Conservation (phyloP, 2,329 filamentous ascomycete species). For the Ophiostoma sp. region DNA sequence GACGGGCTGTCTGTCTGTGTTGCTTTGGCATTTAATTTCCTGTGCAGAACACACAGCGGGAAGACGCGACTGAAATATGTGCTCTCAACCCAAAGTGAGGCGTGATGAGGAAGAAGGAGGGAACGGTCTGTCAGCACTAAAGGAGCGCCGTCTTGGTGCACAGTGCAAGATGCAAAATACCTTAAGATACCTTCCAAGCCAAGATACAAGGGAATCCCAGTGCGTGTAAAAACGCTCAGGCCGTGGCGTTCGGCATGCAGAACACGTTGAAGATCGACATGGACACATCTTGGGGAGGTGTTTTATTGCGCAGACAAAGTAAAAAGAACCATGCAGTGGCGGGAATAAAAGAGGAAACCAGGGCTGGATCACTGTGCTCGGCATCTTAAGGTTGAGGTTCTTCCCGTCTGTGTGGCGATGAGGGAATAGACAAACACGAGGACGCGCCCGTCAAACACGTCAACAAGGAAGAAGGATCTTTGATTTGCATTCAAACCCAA, state of each 20-base stretch:
- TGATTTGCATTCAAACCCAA: background rate
- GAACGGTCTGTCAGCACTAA: background rate
- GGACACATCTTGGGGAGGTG: background rate
- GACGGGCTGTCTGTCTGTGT: background rate
- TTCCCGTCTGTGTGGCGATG: background rate
- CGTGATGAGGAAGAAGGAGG: background rate
- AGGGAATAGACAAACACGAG: background rate
- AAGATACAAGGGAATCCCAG: background rate
- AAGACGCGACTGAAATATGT: background rate
- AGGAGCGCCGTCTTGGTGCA: background rate
- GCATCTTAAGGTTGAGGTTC: background rate
- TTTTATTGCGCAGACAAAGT: background rate
- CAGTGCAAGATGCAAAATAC: background rate
- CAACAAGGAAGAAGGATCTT: background rate
- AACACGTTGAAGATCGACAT: background rate
- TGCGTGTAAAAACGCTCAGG: background rate
- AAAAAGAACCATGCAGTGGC: background rate
- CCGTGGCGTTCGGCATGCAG: slow-evolving; percentile 5
- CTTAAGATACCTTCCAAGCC: no score
- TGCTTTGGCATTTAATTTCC: slow-evolving; percentile 6
- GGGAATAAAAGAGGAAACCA: background rate
- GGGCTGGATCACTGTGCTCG: background rate
- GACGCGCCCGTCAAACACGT: background rate
- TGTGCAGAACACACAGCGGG: background rate
- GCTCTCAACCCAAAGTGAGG: background rate